Evolutionary conservation across 75 land plant genomes (phyloP).

Genomic region (Pinus tabuliformis): DNA sequence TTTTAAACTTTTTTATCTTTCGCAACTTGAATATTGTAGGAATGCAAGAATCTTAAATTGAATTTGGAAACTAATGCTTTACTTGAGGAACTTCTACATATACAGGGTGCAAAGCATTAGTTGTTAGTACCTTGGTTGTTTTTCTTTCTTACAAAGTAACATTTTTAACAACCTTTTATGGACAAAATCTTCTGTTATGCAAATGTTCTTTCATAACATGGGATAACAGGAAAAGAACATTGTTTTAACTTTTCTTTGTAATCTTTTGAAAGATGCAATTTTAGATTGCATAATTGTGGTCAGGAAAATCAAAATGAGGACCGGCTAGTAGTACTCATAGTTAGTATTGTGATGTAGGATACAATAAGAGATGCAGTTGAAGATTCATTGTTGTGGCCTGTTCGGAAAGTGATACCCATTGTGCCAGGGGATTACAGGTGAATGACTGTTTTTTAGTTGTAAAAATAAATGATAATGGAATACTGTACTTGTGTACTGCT

Average conservation of each 20-base stretch:
- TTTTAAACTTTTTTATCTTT: too few species aligned
- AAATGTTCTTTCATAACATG: neutral
- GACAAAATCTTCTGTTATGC: too few species aligned
- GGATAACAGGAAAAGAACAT: constrained; percentile 1
- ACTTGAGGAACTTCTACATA: too few species aligned
- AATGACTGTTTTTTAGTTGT: neutral
- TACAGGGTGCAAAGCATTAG: too few species aligned
- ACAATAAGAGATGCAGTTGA: constrained; percentile 79
- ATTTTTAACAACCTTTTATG: neutral
- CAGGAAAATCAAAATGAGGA: neutral
- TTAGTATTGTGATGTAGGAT: constrained; percentile 31
- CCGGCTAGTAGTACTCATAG: neutral
- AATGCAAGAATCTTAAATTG: too few species aligned
- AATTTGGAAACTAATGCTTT: too few species aligned
- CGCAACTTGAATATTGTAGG: too few species aligned
- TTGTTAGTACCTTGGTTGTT: neutral
- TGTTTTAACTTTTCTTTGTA: constrained; percentile 1
- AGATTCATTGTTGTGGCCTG: constrained; percentile 96
- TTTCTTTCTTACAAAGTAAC: neutral
- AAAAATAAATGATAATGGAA: neutral
- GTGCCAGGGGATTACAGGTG: constrained; percentile 91
- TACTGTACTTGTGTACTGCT: constrained; percentile 8
- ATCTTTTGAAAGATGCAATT: constrained; percentile 6
- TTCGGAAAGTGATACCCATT: constrained; percentile 72
- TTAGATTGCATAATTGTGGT: neutral